These are phyloP conservation scores for Gonapodya sp. DNA, from an alignment of 192 early-diverging fungal genomes.

Conservation along the genomic window DNA sequence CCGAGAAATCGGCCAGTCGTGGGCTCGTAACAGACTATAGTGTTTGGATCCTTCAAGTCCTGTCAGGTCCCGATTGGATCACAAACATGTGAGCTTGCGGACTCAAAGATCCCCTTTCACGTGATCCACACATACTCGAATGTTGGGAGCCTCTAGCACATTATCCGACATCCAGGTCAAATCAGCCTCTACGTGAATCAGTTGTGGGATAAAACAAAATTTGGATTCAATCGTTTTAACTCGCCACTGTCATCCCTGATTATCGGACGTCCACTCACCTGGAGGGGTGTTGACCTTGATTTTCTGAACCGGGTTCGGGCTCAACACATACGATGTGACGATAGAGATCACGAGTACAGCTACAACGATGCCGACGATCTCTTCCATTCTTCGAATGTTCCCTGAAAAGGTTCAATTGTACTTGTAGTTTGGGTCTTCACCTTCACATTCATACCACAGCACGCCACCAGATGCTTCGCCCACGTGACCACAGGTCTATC, in stretches of 20 bases:
- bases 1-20: conserved; percentile 67
- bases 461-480: too few relatives aligned
- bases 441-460: too few relatives aligned
- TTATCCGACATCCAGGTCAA: conserved; percentile 37
- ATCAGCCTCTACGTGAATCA: conserved; percentile 24
- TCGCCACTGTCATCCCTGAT: too few relatives aligned
- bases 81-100: neutral
- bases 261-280: neutral
- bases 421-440: too few relatives aligned
- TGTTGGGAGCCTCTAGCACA: conserved; percentile 31
- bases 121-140: conserved; percentile 25
- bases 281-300: neutral
- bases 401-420: too few relatives aligned
- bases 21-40: conserved; percentile 76
- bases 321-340: neutral
- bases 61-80: conserved; percentile 8
- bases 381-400: neutral
- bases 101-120: neutral
- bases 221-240: too few relatives aligned
- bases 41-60: conserved; percentile 25
- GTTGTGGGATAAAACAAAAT: too few relatives aligned
- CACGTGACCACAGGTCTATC: too few relatives aligned
- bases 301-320: neutral
- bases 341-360: neutral
- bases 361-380: neutral